phyloP scores from a whole-genome alignment of 108 stramenopile species.

The Fistulifera pelliculosa region DNA sequence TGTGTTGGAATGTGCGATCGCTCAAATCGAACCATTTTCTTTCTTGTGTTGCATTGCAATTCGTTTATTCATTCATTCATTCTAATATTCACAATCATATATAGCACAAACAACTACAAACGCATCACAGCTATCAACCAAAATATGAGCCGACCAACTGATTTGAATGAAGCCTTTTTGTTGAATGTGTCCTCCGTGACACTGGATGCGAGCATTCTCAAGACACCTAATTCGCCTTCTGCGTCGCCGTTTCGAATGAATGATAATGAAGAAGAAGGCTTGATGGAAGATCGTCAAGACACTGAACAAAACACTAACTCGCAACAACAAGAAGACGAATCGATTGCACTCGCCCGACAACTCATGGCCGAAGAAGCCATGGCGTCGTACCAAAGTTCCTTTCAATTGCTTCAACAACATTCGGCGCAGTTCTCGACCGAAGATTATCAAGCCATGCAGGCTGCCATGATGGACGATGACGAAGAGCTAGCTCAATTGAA shows the following conservation, averaged over 20 bases:
- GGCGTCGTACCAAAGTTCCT: constrained; percentile 48
- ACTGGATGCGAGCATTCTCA: not conserved
- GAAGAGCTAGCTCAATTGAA: not conserved
- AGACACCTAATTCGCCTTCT: not conserved
- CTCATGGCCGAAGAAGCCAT: constrained; percentile 90
- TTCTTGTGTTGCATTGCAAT: too few species aligned
- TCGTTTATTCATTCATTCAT: too few species aligned
- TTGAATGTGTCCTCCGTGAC: too few species aligned
- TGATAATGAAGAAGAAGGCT: not conserved
- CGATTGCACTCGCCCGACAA: constrained; percentile 67
- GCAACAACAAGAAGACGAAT: constrained; percentile 74
- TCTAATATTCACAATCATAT: too few species aligned
- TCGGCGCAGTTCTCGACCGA: constrained; percentile 62
- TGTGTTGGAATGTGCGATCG: too few species aligned
- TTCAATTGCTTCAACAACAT: constrained; percentile 51
- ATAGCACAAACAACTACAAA: too few species aligned
- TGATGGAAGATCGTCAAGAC: constrained; percentile 28
- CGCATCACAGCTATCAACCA: too few species aligned
- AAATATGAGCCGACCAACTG: too few species aligned
- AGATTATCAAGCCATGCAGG: constrained; percentile 70
- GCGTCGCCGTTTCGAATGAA: not conserved
- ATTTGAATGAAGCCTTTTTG: too few species aligned
- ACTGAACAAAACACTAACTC: too few species aligned
- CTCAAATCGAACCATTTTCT: too few species aligned
- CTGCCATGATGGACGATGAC: constrained; percentile 58